Conservation (phyloP, 2,329 filamentous ascomycete species). For the Colletotrichum australisinense region DNA sequence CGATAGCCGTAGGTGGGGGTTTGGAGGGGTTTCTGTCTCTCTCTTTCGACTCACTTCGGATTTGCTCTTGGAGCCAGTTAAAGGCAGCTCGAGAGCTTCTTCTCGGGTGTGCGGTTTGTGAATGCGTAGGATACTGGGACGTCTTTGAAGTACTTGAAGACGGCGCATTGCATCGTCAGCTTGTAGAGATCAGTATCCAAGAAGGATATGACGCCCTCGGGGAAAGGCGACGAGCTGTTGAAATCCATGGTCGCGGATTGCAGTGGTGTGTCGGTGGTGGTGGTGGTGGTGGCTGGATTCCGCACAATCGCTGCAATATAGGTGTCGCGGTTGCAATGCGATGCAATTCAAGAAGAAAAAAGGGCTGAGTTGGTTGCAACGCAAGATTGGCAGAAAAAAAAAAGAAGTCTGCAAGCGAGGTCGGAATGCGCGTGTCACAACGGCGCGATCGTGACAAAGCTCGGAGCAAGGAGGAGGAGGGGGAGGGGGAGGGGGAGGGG, state of each 20-base stretch:
- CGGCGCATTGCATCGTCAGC: constrained; percentile 97
- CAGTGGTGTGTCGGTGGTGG: neutral
- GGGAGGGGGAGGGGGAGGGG: neutral
- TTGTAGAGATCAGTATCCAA: constrained; percentile 92
- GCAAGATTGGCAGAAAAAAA: neutral
- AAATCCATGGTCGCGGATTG: constrained; percentile 64
- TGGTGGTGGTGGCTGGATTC: neutral
- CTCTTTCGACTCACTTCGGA: constrained; percentile 71
- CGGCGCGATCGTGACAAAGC: constrained; percentile 33
- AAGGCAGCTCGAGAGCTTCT: constrained; percentile 88
- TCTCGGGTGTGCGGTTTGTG: constrained; percentile 94
- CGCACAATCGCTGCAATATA: neutral
- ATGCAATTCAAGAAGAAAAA: neutral
- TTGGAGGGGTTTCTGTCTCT: constrained; percentile 5
- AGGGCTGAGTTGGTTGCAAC: neutral
- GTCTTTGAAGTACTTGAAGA: constrained; percentile 90
- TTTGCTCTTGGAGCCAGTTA: constrained; percentile 86
- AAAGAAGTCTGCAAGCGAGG: constrained; percentile 24
- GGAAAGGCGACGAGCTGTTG: constrained; percentile 73
- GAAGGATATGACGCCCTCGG: constrained; percentile 84
- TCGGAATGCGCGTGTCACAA: constrained; percentile 11
- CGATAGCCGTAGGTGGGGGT: neutral
- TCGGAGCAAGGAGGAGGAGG: constrained; percentile 13
- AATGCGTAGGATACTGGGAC: constrained; percentile 89
- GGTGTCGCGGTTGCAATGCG: neutral